Evolutionary conservation across 768 basidiomycete genomes (phyloP).

Genomic region (Lentinus tigrinus): DNA sequence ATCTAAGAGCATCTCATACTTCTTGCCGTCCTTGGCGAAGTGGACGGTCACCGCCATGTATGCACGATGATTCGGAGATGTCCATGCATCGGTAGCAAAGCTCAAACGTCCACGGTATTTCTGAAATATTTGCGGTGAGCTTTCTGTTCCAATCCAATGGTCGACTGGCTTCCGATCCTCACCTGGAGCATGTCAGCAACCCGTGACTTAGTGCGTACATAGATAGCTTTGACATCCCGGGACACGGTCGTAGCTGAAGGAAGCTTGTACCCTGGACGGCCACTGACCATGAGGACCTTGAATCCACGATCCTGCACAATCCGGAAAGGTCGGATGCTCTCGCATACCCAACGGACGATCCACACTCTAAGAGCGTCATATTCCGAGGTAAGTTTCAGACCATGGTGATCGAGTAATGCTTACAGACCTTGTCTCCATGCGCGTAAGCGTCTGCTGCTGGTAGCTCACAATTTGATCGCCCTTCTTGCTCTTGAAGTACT

Average conservation of each 20-base stretch:
- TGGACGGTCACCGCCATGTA: neutral
- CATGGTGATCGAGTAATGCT: too few species aligned
- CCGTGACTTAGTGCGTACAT: slow-evolving; percentile 13
- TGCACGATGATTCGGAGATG: neutral
- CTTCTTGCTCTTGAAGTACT: too few species aligned
- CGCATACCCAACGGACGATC: slow-evolving; percentile 36
- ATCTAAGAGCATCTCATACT: neutral
- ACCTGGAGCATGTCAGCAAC: slow-evolving; percentile 21
- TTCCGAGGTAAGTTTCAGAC: too few species aligned
- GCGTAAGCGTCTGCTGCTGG: too few species aligned
- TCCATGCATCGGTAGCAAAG: slow-evolving; percentile 24
- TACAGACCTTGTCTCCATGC: too few species aligned
- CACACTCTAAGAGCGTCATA: too few species aligned
- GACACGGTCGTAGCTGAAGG: slow-evolving; percentile 34
- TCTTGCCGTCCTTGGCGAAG: neutral
- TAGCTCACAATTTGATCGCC: too few species aligned
- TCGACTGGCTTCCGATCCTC: too few species aligned
- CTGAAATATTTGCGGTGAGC: neutral
- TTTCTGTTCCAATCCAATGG: too few species aligned
- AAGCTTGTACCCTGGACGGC: slow-evolving; percentile 33
- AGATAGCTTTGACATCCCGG: slow-evolving; percentile 31
- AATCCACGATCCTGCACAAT: slow-evolving; percentile 37
- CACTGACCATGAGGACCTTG: slow-evolving; percentile 32
- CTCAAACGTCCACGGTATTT: slow-evolving; percentile 28
- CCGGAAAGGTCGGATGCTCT: slow-evolving; percentile 31